Conservation (phyloP, 2,329 filamentous ascomycete genomes). For the Hypoxylon sp. region DNA sequence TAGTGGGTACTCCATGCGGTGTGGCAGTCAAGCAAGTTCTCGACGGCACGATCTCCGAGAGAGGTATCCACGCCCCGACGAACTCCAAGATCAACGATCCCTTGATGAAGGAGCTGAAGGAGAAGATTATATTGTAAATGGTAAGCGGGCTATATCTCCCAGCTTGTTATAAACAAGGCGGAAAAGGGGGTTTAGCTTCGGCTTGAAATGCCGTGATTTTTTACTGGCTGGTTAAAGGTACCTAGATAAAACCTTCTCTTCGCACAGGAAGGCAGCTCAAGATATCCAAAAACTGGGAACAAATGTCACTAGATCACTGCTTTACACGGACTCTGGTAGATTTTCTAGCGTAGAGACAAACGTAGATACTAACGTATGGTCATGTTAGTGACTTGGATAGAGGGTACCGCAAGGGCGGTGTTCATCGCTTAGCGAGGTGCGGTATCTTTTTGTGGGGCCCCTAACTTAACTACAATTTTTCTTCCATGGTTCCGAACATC, state of each 20-base stretch:
- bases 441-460: constrained; percentile 37
- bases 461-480: constrained; percentile 37
- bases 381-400: constrained; percentile 22
- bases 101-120: constrained; percentile 71
- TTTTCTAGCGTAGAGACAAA: not conserved
- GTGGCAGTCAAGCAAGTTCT: constrained; percentile 84
- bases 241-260: constrained; percentile 1
- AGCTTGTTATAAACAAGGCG: constrained; percentile 2
- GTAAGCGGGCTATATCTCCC: not conserved
- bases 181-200: constrained; percentile 11
- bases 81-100: constrained; percentile 75
- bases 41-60: constrained; percentile 80
- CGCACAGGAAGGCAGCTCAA: not conserved
- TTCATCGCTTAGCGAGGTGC: constrained; percentile 16
- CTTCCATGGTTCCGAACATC: constrained; percentile 8
- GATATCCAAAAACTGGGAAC: constrained; percentile 16
- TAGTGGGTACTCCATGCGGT: constrained; percentile 78
- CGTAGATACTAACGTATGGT: not conserved
- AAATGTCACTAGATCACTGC: constrained; percentile 4
- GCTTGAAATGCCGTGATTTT: constrained; percentile 1
- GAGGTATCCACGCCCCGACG: constrained; percentile 84
- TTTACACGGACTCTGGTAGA: not conserved
- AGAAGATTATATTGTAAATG: constrained; percentile 38
- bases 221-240: constrained; percentile 12
- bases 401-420: constrained; percentile 19